phyloP scores from a whole-genome alignment of 2,329 filamentous ascomycete species.

The Scedosporium boydii region DNA sequence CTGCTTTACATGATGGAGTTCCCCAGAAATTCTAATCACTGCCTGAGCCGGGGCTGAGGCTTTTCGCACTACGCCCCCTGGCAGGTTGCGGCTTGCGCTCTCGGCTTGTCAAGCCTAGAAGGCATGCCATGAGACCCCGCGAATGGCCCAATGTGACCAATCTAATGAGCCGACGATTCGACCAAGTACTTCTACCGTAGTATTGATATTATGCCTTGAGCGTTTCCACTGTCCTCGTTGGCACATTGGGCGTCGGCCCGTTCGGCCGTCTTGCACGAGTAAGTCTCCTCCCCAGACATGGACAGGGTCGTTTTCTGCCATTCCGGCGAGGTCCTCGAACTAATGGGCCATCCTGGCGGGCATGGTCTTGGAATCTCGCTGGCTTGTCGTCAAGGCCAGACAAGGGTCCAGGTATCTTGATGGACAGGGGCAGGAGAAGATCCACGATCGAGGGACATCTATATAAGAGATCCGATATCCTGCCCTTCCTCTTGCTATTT shows the following conservation, averaged over 20 bases:
- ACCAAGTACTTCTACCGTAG: neutral
- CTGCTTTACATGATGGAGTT: too few relatives aligned
- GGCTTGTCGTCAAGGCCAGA: neutral
- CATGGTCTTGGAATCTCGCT: neutral
- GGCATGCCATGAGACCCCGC: neutral
- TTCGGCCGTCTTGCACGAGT: neutral
- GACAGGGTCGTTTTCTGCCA: neutral
- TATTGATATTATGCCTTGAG: neutral
- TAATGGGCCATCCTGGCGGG: neutral
- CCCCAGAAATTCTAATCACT: too few relatives aligned
- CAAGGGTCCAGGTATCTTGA: neutral
- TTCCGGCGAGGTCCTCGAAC: neutral
- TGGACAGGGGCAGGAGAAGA: neutral
- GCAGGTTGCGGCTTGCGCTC: neutral
- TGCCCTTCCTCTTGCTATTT: neutral
- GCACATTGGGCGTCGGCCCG: neutral
- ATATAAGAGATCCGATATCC: slow-evolving; percentile 1
- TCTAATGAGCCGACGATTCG: neutral
- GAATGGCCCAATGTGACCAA: neutral
- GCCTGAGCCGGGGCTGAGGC: too few relatives aligned
- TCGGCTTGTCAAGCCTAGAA: neutral
- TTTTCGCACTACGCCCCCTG: too few relatives aligned
- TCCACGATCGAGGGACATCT: neutral
- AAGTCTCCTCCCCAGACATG: neutral
- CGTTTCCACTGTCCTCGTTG: neutral